Base-by-base conservation (phyloP, 2,329 filamentous ascomycete genomes). In the Botrytis paeoniae region DNA sequence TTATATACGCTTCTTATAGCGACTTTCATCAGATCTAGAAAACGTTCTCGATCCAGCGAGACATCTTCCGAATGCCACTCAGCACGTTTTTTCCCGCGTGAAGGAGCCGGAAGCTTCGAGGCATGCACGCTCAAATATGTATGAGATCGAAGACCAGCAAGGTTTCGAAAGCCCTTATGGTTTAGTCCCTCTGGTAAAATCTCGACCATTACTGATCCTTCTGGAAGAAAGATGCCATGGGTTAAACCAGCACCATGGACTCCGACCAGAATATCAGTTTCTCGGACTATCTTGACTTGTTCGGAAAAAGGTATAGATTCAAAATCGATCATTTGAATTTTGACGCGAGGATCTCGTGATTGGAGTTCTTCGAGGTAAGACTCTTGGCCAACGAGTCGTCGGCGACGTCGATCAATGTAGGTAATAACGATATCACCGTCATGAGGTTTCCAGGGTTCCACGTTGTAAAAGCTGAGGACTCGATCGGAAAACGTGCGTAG, bases 381-480 rank as follows among this genome's bases (percentile, higher is more conserved):
- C 4, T 68, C 64, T 39, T 68, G 64, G 16, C 18, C 45, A 22
- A 68, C 20, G 5, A 68, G 45, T 68, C 20, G 32, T 51, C 45
- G 45, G 22, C 20, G 25, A 2, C 32, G 32, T n/a, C 64, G 45
- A 29, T 68, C 22, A 18, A 68, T 68, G 29, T 25, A 68, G 9
- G 64, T 68, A 16, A 48, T 4, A 10, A 68, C 10, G 2, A 68
- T 48, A 18, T 37, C 32, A 37, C 22, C 32, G 10, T 18, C 29
- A n/a, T 48, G 64, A 39, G 45, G 22, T 18, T 29, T 35, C 32
- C 32, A 57, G 35, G 51, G n/a, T 10, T 35, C n/a, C n/a, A 73
- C 62, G 16, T 61, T 51, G 65, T 70, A 70, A 39, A 66, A 70
- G 8, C 37, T 37, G 4, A 74, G 70, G 8, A 74, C 57, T n/a